Evolutionary conservation across 2,329 filamentous ascomycete genomes (phyloP).

Genomic region (Pseudogymnoascus sp.): DNA sequence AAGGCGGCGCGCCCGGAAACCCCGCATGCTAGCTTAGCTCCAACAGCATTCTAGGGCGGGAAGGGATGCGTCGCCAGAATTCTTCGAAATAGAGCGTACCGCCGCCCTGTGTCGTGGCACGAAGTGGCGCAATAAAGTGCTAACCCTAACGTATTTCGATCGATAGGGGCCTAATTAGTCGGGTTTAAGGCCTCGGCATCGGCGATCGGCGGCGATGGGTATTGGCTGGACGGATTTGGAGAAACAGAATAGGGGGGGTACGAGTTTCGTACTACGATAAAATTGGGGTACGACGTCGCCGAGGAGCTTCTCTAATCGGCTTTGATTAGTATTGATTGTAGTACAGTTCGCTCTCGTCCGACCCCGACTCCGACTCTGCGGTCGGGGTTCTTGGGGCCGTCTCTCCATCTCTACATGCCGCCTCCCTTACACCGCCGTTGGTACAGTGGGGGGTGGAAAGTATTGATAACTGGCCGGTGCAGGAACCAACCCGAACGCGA

Average conservation of each 20-base stretch:
- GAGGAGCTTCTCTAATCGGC: too few species aligned
- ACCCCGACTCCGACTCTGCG: background rate
- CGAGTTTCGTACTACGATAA: background rate
- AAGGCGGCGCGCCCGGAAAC: background rate
- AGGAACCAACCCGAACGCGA: too few species aligned
- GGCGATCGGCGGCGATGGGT: background rate
- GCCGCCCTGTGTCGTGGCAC: background rate
- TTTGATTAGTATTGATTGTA: background rate
- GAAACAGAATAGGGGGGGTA: background rate
- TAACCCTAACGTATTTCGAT: background rate
- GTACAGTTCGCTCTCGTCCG: background rate
- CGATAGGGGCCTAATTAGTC: background rate
- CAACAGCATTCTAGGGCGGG: background rate
- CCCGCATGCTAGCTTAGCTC: background rate
- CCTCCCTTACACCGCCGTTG: background rate
- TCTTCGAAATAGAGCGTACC: slow-evolving; percentile 3
- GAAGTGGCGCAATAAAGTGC: background rate
- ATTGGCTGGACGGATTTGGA: background rate
- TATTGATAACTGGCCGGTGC: too few species aligned
- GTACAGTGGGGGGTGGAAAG: too few species aligned
- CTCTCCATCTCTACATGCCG: background rate
- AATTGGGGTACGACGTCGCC: background rate
- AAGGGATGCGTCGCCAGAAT: background rate
- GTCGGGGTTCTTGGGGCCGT: background rate
- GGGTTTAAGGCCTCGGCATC: background rate